Base-by-base conservation (phyloP, 495 filamentous ascomycete species). In the Xylaria palmicola region DNA sequence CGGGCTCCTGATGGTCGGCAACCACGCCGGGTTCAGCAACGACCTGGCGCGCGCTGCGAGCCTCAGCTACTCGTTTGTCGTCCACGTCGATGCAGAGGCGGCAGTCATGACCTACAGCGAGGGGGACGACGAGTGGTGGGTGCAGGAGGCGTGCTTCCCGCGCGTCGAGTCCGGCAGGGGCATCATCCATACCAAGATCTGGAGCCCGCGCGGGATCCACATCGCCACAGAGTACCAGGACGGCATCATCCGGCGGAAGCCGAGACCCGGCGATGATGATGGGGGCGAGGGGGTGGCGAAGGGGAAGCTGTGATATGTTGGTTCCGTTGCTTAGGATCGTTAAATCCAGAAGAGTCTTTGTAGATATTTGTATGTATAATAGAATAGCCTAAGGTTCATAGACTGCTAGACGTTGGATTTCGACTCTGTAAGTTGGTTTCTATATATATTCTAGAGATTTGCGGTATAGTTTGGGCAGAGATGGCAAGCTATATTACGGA, bases 221-320 rank as follows among this genome's bases (percentile, higher is more conserved):
- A 65, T 90, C 15, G 87, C 84, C 2, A 86, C 81, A 17, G 81
- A 83, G 61, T 83, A 84, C 56, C 87, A 89, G 69, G 87, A 90
- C 63, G 84, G 86, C 27, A 65, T 88, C 10, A 58, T 63, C 37
- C 64, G 65, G 45, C 63, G 64, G 34, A 48, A 64, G 12, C 56
- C 59, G 37, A 69, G 58, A 17, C 57, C 54, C 6, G 52, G 51
- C 8, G 69, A 65, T 6, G 62, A 64, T 60, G 59, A 48, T n/a
- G n/a, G n/a, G n/a, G n/a, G n/a, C n/a, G n/a, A n/a, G n/a, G n/a
- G n/a, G n/a, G n/a, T n/a, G n/a, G n/a, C n/a, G 15, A 32, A 62
- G 26, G 64, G 39, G 1, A 69, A 64, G 44, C 13, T 69, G 20
- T 69, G 39, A 62, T 9, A 1, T 27, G 27, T 9, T 26, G 32